Conservation (phyloP, 305 asterid genomes). For the Euphrasia arctica region DNA sequence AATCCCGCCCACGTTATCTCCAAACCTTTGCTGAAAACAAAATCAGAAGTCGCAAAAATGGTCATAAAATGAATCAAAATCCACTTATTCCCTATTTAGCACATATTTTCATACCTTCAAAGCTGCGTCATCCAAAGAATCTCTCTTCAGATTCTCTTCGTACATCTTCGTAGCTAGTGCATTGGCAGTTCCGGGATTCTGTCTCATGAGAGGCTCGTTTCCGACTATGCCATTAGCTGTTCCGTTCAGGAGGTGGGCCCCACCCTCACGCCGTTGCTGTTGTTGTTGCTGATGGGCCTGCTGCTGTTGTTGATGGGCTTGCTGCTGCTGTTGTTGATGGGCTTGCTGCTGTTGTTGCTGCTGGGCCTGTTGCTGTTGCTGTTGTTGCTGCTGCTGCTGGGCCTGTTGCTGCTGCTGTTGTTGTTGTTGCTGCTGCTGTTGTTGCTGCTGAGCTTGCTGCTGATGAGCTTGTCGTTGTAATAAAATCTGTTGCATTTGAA, state of each 20-base stretch:
- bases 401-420: constrained; percentile 61
- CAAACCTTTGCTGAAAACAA: constrained; percentile 81
- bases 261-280: constrained; percentile 73
- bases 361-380: constrained; percentile 41
- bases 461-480: constrained; percentile 79
- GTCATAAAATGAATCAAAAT: constrained; percentile 19
- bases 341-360: constrained; percentile 49
- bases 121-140: constrained; percentile 85
- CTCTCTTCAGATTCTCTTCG: constrained; percentile 91
- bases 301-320: constrained; percentile 35
- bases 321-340: constrained; percentile 36
- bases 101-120: constrained; percentile 57
- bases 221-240: constrained; percentile 80
- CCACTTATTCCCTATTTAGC: constrained; percentile 9
- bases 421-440: constrained; percentile 50
- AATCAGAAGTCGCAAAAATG: constrained; percentile 18
- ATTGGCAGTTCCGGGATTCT: constrained; percentile 84
- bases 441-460: constrained; percentile 56
- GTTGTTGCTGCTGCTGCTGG: constrained; percentile 51
- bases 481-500: constrained; percentile 69
- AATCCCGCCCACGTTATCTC: constrained; percentile 78
- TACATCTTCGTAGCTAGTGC: constrained; percentile 89
- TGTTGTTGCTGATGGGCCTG: constrained; percentile 36
- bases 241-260: constrained; percentile 72
- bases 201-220: constrained; percentile 81